These are phyloP conservation scores for Lactarius pseudohatsudake DNA, from an alignment of 768 basidiomycete species.

Conservation along the genomic window DNA sequence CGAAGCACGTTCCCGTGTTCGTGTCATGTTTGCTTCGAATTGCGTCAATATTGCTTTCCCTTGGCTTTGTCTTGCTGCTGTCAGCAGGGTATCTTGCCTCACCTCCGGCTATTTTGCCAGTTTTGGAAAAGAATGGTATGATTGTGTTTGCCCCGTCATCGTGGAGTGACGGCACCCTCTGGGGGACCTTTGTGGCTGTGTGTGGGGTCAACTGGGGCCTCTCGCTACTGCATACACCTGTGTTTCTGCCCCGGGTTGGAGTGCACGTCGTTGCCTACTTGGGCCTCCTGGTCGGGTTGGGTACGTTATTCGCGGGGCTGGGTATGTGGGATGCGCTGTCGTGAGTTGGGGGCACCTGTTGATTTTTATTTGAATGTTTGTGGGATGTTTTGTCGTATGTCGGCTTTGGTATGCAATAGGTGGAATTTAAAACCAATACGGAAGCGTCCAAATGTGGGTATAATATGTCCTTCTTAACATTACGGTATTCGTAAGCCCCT, in stretches of 20 bases:
- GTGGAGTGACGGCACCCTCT: slow-evolving; percentile 32
- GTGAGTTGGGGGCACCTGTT: slow-evolving; percentile 28
- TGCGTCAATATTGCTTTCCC: slow-evolving; percentile 67
- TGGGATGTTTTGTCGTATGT: background rate
- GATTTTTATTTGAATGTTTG: background rate
- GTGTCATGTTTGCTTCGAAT: slow-evolving; percentile 74
- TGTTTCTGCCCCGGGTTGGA: slow-evolving; percentile 68
- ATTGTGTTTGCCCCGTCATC: slow-evolving; percentile 26
- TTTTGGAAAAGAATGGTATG: background rate
- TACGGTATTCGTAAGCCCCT: background rate
- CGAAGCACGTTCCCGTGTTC: slow-evolving; percentile 73
- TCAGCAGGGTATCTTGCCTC: slow-evolving; percentile 62
- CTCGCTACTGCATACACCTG: slow-evolving; percentile 62
- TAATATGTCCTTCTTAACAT: background rate
- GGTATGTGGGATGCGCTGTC: slow-evolving; percentile 70
- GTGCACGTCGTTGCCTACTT: slow-evolving; percentile 76
- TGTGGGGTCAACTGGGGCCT: slow-evolving; percentile 48
- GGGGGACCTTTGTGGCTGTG: slow-evolving; percentile 35
- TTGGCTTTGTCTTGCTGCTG: slow-evolving; percentile 64
- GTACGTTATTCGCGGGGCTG: slow-evolving; percentile 69
- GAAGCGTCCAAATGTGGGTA: background rate
- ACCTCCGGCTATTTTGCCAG: slow-evolving; percentile 34
- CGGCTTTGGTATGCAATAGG: background rate
- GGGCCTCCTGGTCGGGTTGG: slow-evolving; percentile 62
- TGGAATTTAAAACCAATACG: background rate